phyloP scores from a whole-genome alignment of 2,329 filamentous ascomycete genomes.

The Pseudocercospora pini-densiflorae region DNA sequence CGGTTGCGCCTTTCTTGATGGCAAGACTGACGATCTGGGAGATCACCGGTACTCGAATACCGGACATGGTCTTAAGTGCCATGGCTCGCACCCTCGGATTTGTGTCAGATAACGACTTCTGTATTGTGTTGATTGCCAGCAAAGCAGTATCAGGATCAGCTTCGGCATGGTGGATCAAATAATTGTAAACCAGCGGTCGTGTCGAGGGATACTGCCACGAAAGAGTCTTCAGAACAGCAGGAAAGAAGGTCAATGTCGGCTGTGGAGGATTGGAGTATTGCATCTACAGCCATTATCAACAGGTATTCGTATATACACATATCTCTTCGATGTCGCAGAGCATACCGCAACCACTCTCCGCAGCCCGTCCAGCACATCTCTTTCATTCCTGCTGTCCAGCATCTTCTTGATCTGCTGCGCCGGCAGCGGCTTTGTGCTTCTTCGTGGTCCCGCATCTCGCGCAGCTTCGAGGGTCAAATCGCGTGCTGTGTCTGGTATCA shows the following conservation, averaged over 20 bases:
- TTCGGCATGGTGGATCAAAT: slow-evolving; percentile 95
- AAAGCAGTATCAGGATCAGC: slow-evolving; percentile 93
- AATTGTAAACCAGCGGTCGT: slow-evolving; percentile 98
- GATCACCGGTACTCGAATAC: slow-evolving; percentile 95
- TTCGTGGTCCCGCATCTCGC: slow-evolving; percentile 73
- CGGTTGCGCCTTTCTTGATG: slow-evolving; percentile 89
- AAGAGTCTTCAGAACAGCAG: slow-evolving; percentile 97
- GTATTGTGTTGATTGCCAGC: slow-evolving; percentile 97
- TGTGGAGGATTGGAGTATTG: slow-evolving; percentile 91
- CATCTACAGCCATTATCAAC: slow-evolving; percentile 64
- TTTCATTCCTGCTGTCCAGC: slow-evolving; percentile 89
- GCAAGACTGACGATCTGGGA: slow-evolving; percentile 95
- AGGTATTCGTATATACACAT: not conserved
- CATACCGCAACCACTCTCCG: slow-evolving; percentile 84
- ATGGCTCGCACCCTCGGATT: slow-evolving; percentile 91
- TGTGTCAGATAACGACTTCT: slow-evolving; percentile 92
- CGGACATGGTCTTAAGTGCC: slow-evolving; percentile 94
- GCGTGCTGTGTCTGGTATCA: slow-evolving; percentile 65
- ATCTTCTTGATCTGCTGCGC: slow-evolving; percentile 91
- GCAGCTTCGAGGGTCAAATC: slow-evolving; percentile 98
- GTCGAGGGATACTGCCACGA: slow-evolving; percentile 92
- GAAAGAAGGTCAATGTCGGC: slow-evolving; percentile 90
- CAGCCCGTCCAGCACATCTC: slow-evolving; percentile 90
- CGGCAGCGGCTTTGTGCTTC: slow-evolving; percentile 69
- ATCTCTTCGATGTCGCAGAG: not conserved